A percentile compares a stretch with the other conserved stretches of the same genome.
Conservation (phyloP, 768 basidiomycete species). For the Rhizopogon sp. region DNA sequence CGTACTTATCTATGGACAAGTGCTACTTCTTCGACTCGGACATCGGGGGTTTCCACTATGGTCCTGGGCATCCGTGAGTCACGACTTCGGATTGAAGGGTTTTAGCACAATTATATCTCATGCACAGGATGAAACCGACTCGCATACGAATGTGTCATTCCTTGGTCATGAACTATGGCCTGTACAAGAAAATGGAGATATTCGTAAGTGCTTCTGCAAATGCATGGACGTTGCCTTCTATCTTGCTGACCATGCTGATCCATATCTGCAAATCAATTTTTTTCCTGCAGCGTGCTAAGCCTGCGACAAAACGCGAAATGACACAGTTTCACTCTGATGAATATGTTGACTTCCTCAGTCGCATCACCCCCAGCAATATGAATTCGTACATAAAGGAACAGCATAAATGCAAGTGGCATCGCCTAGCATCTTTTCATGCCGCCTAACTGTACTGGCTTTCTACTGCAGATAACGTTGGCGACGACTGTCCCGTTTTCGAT, state of each 20-base stretch:
- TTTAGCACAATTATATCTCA: slow-evolving; percentile 1
- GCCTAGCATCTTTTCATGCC: background rate
- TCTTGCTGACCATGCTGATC: background rate
- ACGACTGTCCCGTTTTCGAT: slow-evolving; percentile 98
- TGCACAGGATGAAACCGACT: slow-evolving; percentile 87
- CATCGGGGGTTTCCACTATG: slow-evolving; percentile 98
- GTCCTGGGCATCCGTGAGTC: slow-evolving; percentile 88
- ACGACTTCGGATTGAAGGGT: background rate
- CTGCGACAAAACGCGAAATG: slow-evolving; percentile 99
- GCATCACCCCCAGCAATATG: slow-evolving; percentile 95
- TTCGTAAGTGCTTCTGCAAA: slow-evolving; percentile 62
- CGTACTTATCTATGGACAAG: slow-evolving; percentile 32
- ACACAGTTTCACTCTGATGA: slow-evolving; percentile 99
- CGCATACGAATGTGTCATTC: slow-evolving; percentile 99
- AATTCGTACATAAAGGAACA: slow-evolving; percentile 91
- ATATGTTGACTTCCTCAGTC: slow-evolving; percentile 94
- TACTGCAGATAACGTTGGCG: slow-evolving; percentile 86
- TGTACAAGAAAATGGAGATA: slow-evolving; percentile 99
- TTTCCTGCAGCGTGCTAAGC: slow-evolving; percentile 82
- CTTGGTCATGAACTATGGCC: slow-evolving; percentile 97
- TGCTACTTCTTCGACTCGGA: slow-evolving; percentile 99
- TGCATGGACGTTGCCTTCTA: background rate
- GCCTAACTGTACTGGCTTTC: background rate
- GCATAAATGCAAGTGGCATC: slow-evolving; percentile 73
- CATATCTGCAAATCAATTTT: background rate